phyloP scores from a whole-genome alignment of 1,139 yeast genomes.

The Debaryomycetaceae sp. region DNA sequence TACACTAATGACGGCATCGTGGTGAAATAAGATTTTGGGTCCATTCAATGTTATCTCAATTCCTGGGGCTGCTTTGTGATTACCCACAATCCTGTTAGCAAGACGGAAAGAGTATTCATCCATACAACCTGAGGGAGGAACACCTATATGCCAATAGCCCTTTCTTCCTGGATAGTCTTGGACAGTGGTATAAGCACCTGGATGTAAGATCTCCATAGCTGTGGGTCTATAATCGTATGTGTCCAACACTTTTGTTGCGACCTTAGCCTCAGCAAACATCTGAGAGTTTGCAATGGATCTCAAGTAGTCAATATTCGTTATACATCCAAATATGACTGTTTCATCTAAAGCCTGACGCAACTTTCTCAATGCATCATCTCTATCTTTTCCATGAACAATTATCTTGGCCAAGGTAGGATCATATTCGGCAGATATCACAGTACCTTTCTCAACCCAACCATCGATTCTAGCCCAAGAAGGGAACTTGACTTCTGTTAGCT shows the following conservation, averaged over 20 bases:
- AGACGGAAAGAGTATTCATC: conserved; percentile 85
- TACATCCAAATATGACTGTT: conserved; percentile 84
- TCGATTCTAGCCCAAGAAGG: conserved; percentile 92
- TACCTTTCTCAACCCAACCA: conserved; percentile 90
- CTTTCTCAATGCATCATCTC: conserved; percentile 76
- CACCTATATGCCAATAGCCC: conserved; percentile 87
- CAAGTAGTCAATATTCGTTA: conserved; percentile 85
- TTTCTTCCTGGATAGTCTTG: conserved; percentile 95
- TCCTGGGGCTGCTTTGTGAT: conserved; percentile 77
- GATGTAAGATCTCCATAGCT: conserved; percentile 78
- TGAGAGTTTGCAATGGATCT: conserved; percentile 77
- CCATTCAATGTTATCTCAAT: conserved; percentile 86
- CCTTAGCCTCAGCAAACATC: conserved; percentile 79
- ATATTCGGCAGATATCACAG: conserved; percentile 86
- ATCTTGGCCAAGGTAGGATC: conserved; percentile 97
- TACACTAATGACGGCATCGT: conserved; percentile 69
- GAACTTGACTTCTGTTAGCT: conserved; percentile 76
- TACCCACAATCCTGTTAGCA: conserved; percentile 89
- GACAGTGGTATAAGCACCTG: conserved; percentile 93
- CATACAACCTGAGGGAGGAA: conserved; percentile 99
- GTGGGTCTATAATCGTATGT: conserved; percentile 74
- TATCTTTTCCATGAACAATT: conserved; percentile 87
- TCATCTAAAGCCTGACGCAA: conserved; percentile 79
- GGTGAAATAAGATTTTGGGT: conserved; percentile 81
- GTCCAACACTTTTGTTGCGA: conserved; percentile 85